Conservation (phyloP, 805 yeast genomes). For the Candida vartiovaarae region DNA sequence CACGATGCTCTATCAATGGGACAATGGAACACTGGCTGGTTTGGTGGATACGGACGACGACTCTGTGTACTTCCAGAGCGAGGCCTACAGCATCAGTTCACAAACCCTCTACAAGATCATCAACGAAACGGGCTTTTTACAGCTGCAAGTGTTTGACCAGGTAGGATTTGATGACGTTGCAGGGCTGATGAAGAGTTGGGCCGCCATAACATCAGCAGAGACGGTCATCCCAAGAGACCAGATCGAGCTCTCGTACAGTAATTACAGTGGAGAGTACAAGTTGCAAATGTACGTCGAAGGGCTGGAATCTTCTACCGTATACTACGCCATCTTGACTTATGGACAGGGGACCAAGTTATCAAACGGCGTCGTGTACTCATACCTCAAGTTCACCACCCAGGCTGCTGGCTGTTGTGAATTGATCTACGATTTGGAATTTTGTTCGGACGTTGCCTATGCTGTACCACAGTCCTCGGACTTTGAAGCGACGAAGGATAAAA, state of each 20-base stretch:
- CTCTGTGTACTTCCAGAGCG: constrained; percentile 61
- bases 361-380: constrained; percentile 62
- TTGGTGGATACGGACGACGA: constrained; percentile 66
- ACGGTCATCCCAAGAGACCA: constrained; percentile 1
- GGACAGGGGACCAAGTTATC: constrained; percentile 32
- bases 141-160: constrained; percentile 8
- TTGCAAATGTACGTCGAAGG: constrained; percentile 60
- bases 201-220: constrained; percentile 6
- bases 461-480: constrained; percentile 53
- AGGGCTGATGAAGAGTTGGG: constrained; percentile 8
- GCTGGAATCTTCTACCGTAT: constrained; percentile 51
- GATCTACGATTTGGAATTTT: constrained; percentile 68
- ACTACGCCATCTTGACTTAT: constrained; percentile 57
- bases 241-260: constrained; percentile 3
- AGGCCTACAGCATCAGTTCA: constrained; percentile 32
- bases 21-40: constrained; percentile 43
- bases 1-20: constrained; percentile 66
- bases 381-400: constrained; percentile 51
- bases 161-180: background rate
- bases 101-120: constrained; percentile 4
- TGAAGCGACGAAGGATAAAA: constrained; percentile 24
- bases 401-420: constrained; percentile 56
- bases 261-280: constrained; percentile 28
- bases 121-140: constrained; percentile 2
- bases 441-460: constrained; percentile 77